Conservation (phyloP, 148 eudicot genomes). For the Vaccinium myrtillus region DNA sequence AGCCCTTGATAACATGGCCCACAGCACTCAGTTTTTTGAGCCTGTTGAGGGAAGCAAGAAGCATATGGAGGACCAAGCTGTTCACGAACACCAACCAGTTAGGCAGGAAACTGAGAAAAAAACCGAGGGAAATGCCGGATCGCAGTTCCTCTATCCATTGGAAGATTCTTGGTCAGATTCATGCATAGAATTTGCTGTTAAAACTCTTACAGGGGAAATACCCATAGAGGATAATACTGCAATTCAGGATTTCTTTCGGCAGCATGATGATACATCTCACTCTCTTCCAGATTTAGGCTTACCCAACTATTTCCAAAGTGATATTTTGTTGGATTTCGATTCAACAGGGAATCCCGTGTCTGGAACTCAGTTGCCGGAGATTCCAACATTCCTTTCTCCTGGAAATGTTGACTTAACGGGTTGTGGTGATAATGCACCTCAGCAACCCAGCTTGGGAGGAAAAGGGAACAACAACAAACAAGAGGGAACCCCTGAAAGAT, state of each 20-base stretch:
- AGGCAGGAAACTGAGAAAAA: slow-evolving; percentile 16
- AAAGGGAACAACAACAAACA: not conserved
- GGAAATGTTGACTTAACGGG: slow-evolving; percentile 27
- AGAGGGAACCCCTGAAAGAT: slow-evolving; percentile 11
- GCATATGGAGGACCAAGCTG: slow-evolving; percentile 11
- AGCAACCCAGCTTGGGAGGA: slow-evolving; percentile 25
- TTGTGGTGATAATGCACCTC: slow-evolving; percentile 24
- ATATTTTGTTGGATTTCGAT: slow-evolving; percentile 7
- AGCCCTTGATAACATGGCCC: not conserved
- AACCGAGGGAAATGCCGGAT: slow-evolving; percentile 14
- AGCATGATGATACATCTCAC: slow-evolving; percentile 34
- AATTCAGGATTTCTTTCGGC: slow-evolving; percentile 44
- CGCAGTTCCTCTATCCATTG: slow-evolving; percentile 38
- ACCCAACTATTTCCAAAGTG: slow-evolving; percentile 22
- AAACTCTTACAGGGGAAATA: slow-evolving; percentile 78
- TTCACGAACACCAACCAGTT: slow-evolving; percentile 23
- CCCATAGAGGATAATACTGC: slow-evolving; percentile 57
- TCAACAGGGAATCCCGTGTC: not conserved
- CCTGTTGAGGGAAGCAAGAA: slow-evolving; percentile 11
- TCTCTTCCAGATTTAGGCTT: slow-evolving; percentile 15
- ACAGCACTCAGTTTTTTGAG: slow-evolving; percentile 1
- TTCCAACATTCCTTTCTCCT: slow-evolving; percentile 17
- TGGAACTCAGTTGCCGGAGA: slow-evolving; percentile 15
- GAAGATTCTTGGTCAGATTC: slow-evolving; percentile 62
- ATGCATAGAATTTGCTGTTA: slow-evolving; percentile 75